Base-by-base conservation (phyloP, 495 filamentous ascomycete species). In the Penicillium angulare region DNA sequence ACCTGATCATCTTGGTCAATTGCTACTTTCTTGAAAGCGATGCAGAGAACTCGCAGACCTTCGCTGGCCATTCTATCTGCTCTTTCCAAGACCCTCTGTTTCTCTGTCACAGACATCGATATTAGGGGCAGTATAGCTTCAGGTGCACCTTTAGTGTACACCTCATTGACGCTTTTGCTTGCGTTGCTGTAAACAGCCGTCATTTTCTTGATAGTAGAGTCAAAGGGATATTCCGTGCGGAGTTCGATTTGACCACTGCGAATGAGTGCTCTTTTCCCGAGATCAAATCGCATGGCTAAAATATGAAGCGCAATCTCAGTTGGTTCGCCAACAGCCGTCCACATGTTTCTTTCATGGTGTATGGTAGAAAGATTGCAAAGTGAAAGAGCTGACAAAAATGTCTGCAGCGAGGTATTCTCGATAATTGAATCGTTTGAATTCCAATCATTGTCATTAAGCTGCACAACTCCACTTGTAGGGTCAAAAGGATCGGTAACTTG, bases 271-370 rank as follows among this genome's bases (percentile, higher is more conserved):
- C 79, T 82, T 41, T 78, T 81, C 40, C 82, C 84, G 45, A 72
- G 74, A 12, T 81, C 72, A 59, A 90, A 90, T 29, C 89, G 80
- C 61, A 85, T 76, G 0, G 86, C 79, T 50, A 93, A 87, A 32
- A 93, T 85, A 54, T 91, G 87, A 1, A 93, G 73, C 7, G 89
- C 88, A 52, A 92, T 88, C 61, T 92, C 89, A 8, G 89, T 93
- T 18, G 89, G 89, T 57, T 92, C 89, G 12, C 89, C 89, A 8
- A 83, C 84, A 0, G 87, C 82, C 62, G 85, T 79, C 89, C 89
- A 93, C 3, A 55, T 8, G 15, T 52, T 51, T 16, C 56, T 62
- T 4, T 61, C 79, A 43, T 79, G 77, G 12, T 84, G 78, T 6
- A 93, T 83, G 0, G 77, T 80, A 5, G 89, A 85, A 29, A 92